Evolutionary conservation across 2,329 filamentous ascomycete species (phyloP).

Genomic region (Hypoxylon sp.): DNA sequence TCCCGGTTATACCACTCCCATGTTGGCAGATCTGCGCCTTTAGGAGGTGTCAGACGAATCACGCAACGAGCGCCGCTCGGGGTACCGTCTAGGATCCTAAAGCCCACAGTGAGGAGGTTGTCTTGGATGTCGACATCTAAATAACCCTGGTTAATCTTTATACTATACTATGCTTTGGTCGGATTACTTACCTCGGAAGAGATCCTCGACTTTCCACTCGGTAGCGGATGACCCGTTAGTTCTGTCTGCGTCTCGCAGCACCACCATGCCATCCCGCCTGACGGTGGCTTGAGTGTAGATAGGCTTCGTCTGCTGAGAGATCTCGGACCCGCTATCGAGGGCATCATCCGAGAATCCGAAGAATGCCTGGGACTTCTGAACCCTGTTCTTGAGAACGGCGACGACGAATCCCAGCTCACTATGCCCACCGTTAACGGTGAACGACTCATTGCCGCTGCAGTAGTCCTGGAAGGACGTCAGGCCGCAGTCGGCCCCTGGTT

Average conservation of each 20-base stretch:
- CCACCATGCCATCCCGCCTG: not conserved
- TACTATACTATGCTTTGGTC: not conserved
- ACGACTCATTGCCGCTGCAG: constrained; percentile 13
- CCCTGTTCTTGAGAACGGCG: constrained; percentile 32
- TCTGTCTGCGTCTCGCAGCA: not conserved
- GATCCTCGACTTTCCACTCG: constrained; percentile 27
- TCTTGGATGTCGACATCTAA: constrained; percentile 32
- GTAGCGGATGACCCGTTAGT: not conserved
- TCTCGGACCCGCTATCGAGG: constrained; percentile 35
- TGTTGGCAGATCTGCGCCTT: constrained; percentile 23
- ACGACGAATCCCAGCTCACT: constrained; percentile 38
- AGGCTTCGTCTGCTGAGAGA: constrained; percentile 30
- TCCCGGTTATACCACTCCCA: constrained; percentile 42
- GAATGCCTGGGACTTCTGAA: constrained; percentile 22
- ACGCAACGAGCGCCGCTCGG: constrained; percentile 18
- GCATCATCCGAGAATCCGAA: constrained; percentile 40
- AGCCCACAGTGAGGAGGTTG: constrained; percentile 29
- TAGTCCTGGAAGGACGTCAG: constrained; percentile 11
- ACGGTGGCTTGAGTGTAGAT: not conserved
- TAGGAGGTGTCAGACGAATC: constrained; percentile 31
- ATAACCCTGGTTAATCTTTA: not conserved
- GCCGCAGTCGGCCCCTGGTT: constrained; percentile 38
- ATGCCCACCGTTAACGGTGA: constrained; percentile 40
- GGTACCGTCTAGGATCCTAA: constrained; percentile 25
- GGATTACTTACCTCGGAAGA: constrained; percentile 23